phyloP scores from a whole-genome alignment of 2,329 filamentous ascomycete genomes.

The Phoma sp. region DNA sequence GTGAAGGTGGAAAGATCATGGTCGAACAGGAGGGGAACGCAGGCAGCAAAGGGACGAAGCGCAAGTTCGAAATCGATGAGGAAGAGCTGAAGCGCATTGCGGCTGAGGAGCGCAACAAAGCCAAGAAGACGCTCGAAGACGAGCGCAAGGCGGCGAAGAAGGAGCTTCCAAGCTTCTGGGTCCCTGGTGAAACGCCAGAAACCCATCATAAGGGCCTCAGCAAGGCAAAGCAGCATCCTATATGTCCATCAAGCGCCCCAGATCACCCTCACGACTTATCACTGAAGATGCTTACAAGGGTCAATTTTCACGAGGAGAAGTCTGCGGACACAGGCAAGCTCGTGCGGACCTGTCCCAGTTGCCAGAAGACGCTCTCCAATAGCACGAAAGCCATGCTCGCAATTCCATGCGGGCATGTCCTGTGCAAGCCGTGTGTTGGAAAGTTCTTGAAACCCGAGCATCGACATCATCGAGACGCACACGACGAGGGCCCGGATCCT shows the following conservation, averaged over 20 bases:
- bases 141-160: constrained; percentile 72
- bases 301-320: constrained; percentile 78
- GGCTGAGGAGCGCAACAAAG: constrained; percentile 70
- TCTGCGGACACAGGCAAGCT: constrained; percentile 57
- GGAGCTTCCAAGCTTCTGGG: constrained; percentile 87
- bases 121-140: constrained; percentile 71
- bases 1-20: constrained; percentile 53
- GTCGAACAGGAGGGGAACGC: constrained; percentile 44
- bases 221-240: constrained; percentile 67
- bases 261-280: constrained; percentile 75
- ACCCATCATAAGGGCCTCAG: constrained; percentile 53
- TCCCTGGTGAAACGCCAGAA: constrained; percentile 79
- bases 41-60: constrained; percentile 61
- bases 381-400: constrained; percentile 80
- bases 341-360: constrained; percentile 76
- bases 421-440: constrained; percentile 83
- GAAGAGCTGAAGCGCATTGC: constrained; percentile 75
- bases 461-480: constrained; percentile 54
- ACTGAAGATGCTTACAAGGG: constrained; percentile 75
- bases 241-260: constrained; percentile 74
- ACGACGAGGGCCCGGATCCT: constrained; percentile 61
- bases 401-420: constrained; percentile 88
- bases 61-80: constrained; percentile 82
- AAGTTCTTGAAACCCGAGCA: constrained; percentile 71
- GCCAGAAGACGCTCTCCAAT: constrained; percentile 82